Base-by-base conservation (phyloP, 1,284 basidiomycete species). In the Schizopora paradoxa region DNA sequence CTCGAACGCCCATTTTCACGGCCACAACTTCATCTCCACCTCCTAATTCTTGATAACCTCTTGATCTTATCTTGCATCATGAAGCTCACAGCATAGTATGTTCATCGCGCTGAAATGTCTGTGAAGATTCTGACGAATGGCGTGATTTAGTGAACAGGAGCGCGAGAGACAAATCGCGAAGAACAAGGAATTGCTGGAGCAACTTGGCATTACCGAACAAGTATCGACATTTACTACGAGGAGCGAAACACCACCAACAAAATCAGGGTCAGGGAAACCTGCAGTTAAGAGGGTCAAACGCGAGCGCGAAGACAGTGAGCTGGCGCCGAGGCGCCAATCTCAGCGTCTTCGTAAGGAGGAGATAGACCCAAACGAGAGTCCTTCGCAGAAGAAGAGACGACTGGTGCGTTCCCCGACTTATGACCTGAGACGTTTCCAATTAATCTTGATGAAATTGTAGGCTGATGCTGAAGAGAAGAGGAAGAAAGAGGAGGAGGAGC, bases 111-210 rank as follows among this genome's bases (percentile, higher is more conserved):
- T 38, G 36, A 6, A n/a, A n/a, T n/a, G n/a, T 28, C 19, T 22
- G 19, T 43, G 6, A 16, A 18, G 7, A 6, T 25, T 41, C 18
- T 23, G 34, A 36, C 2, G 19, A 33, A 26, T 14, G 8, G n/a
- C n/a, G 33, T 43, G 10, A 3, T 23, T 23, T n/a, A 87, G 86
- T 57, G 86, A 89, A 63, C 64, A 73, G 26, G 81, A 86, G 56
- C 79, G 86, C 11, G 77, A 83, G 57, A 79, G 77, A 6, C 89
- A 87, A 56, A 88, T 90, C 41, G 84, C 82, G 8, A 74, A 83
- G 38, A 90, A 90, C 58, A 78, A 75, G 33, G 82, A 77, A 7
- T 66, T 89, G 6, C 69, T 90, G 26, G 79, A 82, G 49, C 64
- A 83, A 56, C 73, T 90, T 18, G 76, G 83, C 14, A 66, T 89